Percentiles rank a stretch among this genome's conserved stretches.
phyloP scores from a whole-genome alignment of 306 rosid genomes.

The Boehmeria nivea region DNA sequence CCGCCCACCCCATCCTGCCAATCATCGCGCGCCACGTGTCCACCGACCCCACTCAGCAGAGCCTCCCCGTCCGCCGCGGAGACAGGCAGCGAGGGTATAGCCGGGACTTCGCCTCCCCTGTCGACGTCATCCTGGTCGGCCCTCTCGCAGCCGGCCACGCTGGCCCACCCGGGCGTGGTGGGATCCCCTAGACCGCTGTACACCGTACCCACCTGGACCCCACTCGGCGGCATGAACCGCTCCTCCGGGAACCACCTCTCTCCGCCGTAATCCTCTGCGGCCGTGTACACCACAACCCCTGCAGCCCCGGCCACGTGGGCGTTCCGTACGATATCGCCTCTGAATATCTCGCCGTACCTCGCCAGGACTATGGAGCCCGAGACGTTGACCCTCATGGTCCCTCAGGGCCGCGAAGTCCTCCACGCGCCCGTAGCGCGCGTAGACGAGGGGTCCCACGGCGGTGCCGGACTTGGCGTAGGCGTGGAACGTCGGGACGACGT shows the following conservation, averaged over 20 bases:
- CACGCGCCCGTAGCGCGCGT: conserved; percentile 52
- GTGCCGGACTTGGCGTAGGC: conserved; percentile 63
- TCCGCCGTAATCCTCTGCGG: conserved; percentile 51
- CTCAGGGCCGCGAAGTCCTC: conserved; percentile 45
- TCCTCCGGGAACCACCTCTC: conserved; percentile 52
- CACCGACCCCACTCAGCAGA: conserved; percentile 48
- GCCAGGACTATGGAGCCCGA: conserved; percentile 48
- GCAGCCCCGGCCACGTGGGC: conserved; percentile 52
- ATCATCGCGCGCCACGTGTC: conserved; percentile 50
- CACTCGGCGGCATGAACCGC: conserved; percentile 72
- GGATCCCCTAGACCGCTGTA: conserved; percentile 55
- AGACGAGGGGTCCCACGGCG: conserved; percentile 39
- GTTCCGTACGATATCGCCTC: conserved; percentile 56
- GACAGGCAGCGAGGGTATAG: conserved; percentile 68
- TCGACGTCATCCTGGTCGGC: conserved; percentile 40
- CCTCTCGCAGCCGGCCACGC: conserved; percentile 53
- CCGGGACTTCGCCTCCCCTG: conserved; percentile 42
- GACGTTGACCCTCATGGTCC: conserved; percentile 40
- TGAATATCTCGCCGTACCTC: conserved; percentile 44
- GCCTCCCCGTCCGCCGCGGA: conserved; percentile 54
- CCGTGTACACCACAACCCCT: conserved; percentile 57
- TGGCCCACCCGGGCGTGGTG: conserved; percentile 72
- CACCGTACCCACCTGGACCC: conserved; percentile 65
- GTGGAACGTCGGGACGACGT: conserved; percentile 55
- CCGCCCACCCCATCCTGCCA: conserved; percentile 69